Evolutionary conservation across 1,139 yeast genomes (phyloP), one percentile per base, ranked within the genome.

Genomic region (Suhomyces wounanorum): DNA sequence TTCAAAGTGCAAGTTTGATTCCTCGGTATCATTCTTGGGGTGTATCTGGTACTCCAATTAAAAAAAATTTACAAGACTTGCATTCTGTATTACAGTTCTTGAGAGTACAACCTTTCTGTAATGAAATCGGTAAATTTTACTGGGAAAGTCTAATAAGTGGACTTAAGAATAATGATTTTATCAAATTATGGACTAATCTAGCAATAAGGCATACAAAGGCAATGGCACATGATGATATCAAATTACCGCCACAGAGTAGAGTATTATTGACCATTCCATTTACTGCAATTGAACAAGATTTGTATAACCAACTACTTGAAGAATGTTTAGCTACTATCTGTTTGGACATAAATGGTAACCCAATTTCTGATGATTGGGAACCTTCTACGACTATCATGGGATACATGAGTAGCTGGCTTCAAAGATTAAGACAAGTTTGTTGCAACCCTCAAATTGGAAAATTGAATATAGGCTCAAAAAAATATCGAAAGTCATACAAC

Each of bases 21-120:
- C 96, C 96, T 3, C 73, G 97, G 48, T 81, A 83, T 48, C 97
- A 94, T 69, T 84, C 96, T 0, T 94, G 98, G 98, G 97, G 96
- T 8, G 97, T 91, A 0, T 88, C 96, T 0, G 99, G 99, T 7
- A 94, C 99, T 0, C 96, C 98, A 0, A 87, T 91, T 10, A 82
- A 84, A 55, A 82, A 81, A 56, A 75, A 81, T 43, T 69, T 89
- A 52, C 70, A 73, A 44, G 97, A 92, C 66, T 71, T 91, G 50
- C 83, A 80, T 49, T 87, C 96, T 0, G 76, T 90, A 8, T 65
- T 91, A 37, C 77, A 82, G 16, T 92, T 89, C 61, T 69, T 91
- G 54, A 76, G 85, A 53, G 67, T 82, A 28, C 75, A 75, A 45
- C 98, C 98, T 0, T 87, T 89, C 58, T 59, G 63, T 26, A 68